Evolutionary conservation across 352 stramenopile genomes (phyloP).

Genomic region (Phytophthora idaei): DNA sequence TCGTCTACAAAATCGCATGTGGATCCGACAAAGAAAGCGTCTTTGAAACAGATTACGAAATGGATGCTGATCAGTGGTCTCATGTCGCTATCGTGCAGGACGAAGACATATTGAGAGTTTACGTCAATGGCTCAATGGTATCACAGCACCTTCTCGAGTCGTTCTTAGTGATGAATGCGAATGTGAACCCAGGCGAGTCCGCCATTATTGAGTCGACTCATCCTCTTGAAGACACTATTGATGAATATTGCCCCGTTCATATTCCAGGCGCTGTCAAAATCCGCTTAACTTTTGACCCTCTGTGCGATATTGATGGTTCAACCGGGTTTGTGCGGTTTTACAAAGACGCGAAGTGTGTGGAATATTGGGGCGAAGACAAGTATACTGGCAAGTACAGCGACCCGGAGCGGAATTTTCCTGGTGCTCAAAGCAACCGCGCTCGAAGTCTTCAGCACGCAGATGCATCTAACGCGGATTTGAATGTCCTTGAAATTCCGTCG

Average conservation of each 20-base stretch:
- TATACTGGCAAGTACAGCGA: conserved; percentile 80
- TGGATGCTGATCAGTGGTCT: conserved; percentile 67
- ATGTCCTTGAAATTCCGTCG: conserved; percentile 60
- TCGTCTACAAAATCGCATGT: conserved; percentile 70
- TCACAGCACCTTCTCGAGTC: conserved; percentile 68
- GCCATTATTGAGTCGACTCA: conserved; percentile 71
- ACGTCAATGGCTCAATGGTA: conserved; percentile 69
- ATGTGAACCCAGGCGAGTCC: conserved; percentile 45
- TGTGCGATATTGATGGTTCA: conserved; percentile 68
- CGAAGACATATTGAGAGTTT: conserved; percentile 61
- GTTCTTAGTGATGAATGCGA: conserved; percentile 62
- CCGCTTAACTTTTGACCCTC: conserved; percentile 74
- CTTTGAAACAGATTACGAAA: conserved; percentile 68
- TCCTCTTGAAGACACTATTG: conserved; percentile 50
- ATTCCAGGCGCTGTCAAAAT: conserved; percentile 77
- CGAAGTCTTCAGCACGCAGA: conserved; percentile 33
- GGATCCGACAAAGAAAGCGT: conserved; percentile 62
- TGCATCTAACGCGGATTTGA: conserved; percentile 19
- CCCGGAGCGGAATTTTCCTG: conserved; percentile 76
- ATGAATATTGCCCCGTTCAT: conserved; percentile 75
- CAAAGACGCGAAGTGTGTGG: conserved; percentile 68
- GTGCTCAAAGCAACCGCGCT: conserved; percentile 60
- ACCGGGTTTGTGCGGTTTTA: conserved; percentile 76
- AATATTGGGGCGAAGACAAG: conserved; percentile 71
- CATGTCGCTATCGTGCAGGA: conserved; percentile 76